phyloP scores from a whole-genome alignment of 306 rosid species.

The Vicia faba region DNA sequence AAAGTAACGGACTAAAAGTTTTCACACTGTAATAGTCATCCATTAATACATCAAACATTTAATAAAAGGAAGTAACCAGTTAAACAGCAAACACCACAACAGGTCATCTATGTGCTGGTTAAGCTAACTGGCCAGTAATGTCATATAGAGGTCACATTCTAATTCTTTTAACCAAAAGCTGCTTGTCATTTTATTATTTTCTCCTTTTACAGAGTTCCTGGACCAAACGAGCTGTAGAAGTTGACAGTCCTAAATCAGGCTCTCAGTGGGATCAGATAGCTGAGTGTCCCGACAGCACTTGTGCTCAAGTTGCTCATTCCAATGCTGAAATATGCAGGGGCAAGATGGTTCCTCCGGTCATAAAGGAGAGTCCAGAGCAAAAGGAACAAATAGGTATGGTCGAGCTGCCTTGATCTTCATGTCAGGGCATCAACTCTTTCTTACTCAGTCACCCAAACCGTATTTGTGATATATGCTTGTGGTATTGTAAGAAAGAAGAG shows the following conservation, averaged over 20 bases:
- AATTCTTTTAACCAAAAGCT: conserved; percentile 27
- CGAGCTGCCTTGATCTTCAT: conserved; percentile 24
- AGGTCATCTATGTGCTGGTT: neutral
- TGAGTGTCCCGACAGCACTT: conserved; percentile 76
- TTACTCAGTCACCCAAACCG: neutral
- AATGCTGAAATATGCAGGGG: conserved; percentile 55
- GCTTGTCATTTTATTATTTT: conserved; percentile 27
- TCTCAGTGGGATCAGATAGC: conserved; percentile 59
- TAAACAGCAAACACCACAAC: conserved; percentile 27
- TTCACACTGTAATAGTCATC: conserved; percentile 16
- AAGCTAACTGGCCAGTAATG: conserved; percentile 18
- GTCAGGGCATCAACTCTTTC: conserved; percentile 18
- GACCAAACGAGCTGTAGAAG: conserved; percentile 83
- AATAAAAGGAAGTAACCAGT: conserved; percentile 23
- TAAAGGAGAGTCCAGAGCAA: conserved; percentile 49
- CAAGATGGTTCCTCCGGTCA: conserved; percentile 44
- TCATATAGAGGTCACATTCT: conserved; percentile 1
- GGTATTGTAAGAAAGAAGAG: no score
- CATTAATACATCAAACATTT: conserved; percentile 5
- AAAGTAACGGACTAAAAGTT: conserved; percentile 18
- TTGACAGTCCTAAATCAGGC: conserved; percentile 68
- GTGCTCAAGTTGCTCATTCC: conserved; percentile 81
- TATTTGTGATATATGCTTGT: neutral
- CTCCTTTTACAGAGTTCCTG: conserved; percentile 79
- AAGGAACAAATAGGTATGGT: conserved; percentile 61